Evolutionary conservation across 805 yeast species (phyloP).

Genomic region (Grigorovia yakushimaensis): DNA sequence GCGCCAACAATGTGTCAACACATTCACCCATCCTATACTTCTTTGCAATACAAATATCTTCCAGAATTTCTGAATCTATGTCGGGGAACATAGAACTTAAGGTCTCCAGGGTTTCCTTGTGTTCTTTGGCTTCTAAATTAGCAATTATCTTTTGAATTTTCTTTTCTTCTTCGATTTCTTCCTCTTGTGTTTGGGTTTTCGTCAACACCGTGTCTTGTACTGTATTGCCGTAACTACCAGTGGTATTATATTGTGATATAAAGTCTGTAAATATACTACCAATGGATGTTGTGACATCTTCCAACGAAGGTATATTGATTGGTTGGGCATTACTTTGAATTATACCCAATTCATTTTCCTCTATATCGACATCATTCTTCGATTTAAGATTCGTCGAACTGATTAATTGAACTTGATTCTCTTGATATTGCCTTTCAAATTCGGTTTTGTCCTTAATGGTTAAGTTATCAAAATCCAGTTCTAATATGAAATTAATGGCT

Average conservation of each 20-base stretch:
- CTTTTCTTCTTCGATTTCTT: conserved; percentile 24
- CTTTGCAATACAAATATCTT: conserved; percentile 60
- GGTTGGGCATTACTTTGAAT: conserved; percentile 10
- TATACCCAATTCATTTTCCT: conserved; percentile 8
- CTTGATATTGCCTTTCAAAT: conserved; percentile 36
- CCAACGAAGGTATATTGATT: conserved; percentile 9
- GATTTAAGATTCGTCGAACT: conserved; percentile 9
- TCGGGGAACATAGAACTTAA: conserved; percentile 66
- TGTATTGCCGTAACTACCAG: too few relatives aligned
- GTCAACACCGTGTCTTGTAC: conserved; percentile 8
- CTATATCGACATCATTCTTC: background rate
- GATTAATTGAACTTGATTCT: conserved; percentile 22
- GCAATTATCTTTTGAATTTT: conserved; percentile 26
- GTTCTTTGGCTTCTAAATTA: conserved; percentile 35
- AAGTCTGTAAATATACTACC: background rate
- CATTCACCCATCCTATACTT: conserved; percentile 61
- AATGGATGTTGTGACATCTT: conserved; percentile 11
- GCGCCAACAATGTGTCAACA: conserved; percentile 41
- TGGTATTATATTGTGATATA: conserved; percentile 5
- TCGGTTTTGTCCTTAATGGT: conserved; percentile 55
- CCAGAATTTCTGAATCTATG: conserved; percentile 56
- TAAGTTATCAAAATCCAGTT: conserved; percentile 45
- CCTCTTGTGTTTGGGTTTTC: conserved; percentile 8
- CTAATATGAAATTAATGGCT: conserved; percentile 70
- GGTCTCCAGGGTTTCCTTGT: conserved; percentile 36